Evolutionary conservation across 768 basidiomycete species (phyloP), one percentile per base, ranked within the genome.

Genomic region (Lanmaoa pseudosensibilis): DNA sequence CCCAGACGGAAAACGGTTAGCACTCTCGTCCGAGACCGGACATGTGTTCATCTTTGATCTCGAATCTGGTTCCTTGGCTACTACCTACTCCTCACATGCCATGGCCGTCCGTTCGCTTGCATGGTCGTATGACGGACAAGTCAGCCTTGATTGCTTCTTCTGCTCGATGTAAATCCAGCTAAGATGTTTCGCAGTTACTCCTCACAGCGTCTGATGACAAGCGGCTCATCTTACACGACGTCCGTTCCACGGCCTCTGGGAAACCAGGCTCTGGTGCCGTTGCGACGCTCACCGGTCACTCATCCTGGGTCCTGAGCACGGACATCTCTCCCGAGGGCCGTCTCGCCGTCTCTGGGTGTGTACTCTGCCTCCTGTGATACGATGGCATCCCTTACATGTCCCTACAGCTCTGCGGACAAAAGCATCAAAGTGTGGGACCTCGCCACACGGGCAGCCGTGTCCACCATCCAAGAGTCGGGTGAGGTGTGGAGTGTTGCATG

Each of bases 121-220:
- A 9, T 98, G 94, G 94, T 94, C 92, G 11, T 81, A 84, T 48
- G 94, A 97, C 69, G 89, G 88, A 1, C 90, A 85, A 71, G 94
- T 95, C 67, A 57, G 84, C 77, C 23, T 9, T 21, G 3, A 39
- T 40, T 9, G 0, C n/a, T 4, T 16, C 10, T 37, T 34, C 15
- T 18, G 32, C 34, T 44, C 18, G 9, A 38, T 16, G 7, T 16
- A 4, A 27, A 25, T 50, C 16, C 36, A 33, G 19, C 53, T 59
- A 41, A 58, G 43, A 40, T 40, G 27, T 43, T 25, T 37, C 12
- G n/a, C 13, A 97, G 94, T 80, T 92, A 50, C 79, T 98, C 4
- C 77, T 94, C 50, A 94, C 92, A 41, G 94, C 89, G 3, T 95
- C 93, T 4, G 94, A 98, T 69, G 94, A 96, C 73, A 93, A 92